Evolutionary conservation across 129 eudicot species (phyloP).

Genomic region (Chrysanthemum lavandulifolium): DNA sequence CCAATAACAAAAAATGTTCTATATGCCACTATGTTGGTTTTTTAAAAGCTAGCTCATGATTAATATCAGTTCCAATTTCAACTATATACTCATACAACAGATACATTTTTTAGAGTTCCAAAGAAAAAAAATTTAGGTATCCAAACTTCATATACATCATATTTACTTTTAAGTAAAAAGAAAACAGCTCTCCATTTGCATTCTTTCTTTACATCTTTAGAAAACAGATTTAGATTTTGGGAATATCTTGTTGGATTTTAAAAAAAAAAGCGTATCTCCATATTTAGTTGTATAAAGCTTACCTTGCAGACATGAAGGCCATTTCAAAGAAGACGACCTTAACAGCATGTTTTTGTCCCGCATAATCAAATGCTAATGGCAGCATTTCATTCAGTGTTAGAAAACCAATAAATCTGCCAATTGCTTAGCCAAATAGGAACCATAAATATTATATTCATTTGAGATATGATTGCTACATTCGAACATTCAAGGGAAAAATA

Average conservation of each 20-base stretch:
- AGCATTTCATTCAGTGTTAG: slow-evolving; percentile 94
- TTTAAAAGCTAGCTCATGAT: too few relatives aligned
- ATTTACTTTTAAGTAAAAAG: too few relatives aligned
- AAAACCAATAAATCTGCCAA: slow-evolving; percentile 98
- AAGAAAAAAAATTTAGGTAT: neutral
- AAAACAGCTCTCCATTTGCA: neutral
- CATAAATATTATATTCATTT: neutral
- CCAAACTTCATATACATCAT: neutral
- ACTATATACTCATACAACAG: neutral
- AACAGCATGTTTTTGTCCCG: slow-evolving; percentile 97
- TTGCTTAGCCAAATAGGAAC: slow-evolving; percentile 37
- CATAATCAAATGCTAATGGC: slow-evolving; percentile 96
- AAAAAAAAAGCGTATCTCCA: neutral
- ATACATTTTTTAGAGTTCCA: neutral
- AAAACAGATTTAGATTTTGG: neutral
- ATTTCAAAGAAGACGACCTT: slow-evolving; percentile 94
- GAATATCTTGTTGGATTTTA: neutral
- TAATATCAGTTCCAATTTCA: too few relatives aligned
- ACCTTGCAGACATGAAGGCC: slow-evolving; percentile 99
- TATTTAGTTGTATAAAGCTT: slow-evolving; percentile 13
- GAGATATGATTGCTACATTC: neutral
- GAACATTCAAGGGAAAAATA: neutral
- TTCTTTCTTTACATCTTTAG: neutral
- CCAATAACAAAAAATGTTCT: too few relatives aligned
- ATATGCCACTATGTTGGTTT: too few relatives aligned